Evolutionary conservation across 2,329 filamentous ascomycete genomes (phyloP).

Genomic region (Monosporascus sp.): DNA sequence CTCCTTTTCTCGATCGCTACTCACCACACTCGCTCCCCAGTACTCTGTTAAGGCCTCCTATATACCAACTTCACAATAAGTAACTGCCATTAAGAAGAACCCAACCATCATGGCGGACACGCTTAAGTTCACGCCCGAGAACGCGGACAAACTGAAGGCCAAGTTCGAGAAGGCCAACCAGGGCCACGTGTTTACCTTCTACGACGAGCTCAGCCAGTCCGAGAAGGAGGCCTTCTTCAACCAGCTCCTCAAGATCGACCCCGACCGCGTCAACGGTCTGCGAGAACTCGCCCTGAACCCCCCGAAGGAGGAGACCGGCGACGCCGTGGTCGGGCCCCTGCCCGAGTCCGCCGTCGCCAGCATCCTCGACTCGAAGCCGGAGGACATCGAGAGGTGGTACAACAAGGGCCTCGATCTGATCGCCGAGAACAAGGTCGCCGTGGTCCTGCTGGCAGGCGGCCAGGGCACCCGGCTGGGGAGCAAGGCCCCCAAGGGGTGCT

Average conservation of each 20-base stretch:
- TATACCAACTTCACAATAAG: too few species aligned
- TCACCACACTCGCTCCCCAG: too few species aligned
- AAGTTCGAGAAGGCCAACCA: constrained; percentile 72
- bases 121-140: constrained; percentile 56
- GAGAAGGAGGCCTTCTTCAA: constrained; percentile 77
- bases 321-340: constrained; percentile 71
- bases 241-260: constrained; percentile 79
- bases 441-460: constrained; percentile 95
- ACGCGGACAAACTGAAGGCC: constrained; percentile 62
- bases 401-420: constrained; percentile 75
- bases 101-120: constrained; percentile 25
- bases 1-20: too few species aligned
- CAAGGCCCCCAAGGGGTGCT: constrained; percentile 95
- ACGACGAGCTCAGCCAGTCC: constrained; percentile 65
- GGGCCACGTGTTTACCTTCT: constrained; percentile 82
- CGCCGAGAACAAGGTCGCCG: constrained; percentile 68
- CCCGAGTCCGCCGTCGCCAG: constrained; percentile 83
- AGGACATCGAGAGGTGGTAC: constrained; percentile 82
- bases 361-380: constrained; percentile 78
- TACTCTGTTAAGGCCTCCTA: too few species aligned
- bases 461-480: constrained; percentile 93
- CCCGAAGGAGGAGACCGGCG: constrained; percentile 50
- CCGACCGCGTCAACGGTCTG: constrained; percentile 81
- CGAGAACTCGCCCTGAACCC: constrained; percentile 78
- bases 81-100: too few species aligned